Base-by-base conservation (phyloP, 148 eudicot genomes). In the Drosera capensis region DNA sequence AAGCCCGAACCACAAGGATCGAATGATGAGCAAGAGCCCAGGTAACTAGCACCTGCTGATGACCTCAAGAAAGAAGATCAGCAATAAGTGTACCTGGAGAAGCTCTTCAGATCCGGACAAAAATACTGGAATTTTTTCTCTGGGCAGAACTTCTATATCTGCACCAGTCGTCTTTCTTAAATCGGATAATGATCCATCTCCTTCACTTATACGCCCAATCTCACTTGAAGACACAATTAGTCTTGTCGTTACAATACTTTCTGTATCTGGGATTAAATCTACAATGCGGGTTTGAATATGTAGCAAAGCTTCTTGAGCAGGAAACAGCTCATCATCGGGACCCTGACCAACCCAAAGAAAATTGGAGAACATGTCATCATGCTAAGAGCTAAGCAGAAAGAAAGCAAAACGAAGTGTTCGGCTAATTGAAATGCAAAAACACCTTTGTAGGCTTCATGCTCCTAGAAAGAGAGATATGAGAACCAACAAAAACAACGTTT, bases 51-150 rank as follows among this genome's bases (percentile, higher is more conserved):
- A 39, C 1, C 14, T 7, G 43, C 43, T 5, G 1, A 39, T 14
- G 14, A 4, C 4, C 4, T 11, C 4, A 37, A 39, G 17, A 1
- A 39, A 39, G 17, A 14, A 14, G 2, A 12, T 7, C 14, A n/a
- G n/a, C n/a, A n/a, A n/a, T n/a, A n/a, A n/a, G n/a, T n/a, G n/a
- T 64, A 84, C 99, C 87, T 90, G 95, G 31, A 90, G 66, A 64
- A 90, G 74, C 68, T 74, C 78, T 42, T 75, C 81, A 13, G 62
- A 57, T 44, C 54, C 68, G 23, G 80, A 64, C 45, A 85, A 56
- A 65, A 71, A 82, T 12, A 45, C 60, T 34, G 99, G 93, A 54
- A 67, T 56, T 68, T 84, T 68, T 49, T 75, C 95, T 49, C 68
- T 67, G 11, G 85, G 87, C 54, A 84, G 62, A 58, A 84, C 72